These are phyloP conservation scores for Epicoccum sorghinum DNA, from an alignment of 2,329 filamentous ascomycete genomes.

Conservation along the genomic window DNA sequence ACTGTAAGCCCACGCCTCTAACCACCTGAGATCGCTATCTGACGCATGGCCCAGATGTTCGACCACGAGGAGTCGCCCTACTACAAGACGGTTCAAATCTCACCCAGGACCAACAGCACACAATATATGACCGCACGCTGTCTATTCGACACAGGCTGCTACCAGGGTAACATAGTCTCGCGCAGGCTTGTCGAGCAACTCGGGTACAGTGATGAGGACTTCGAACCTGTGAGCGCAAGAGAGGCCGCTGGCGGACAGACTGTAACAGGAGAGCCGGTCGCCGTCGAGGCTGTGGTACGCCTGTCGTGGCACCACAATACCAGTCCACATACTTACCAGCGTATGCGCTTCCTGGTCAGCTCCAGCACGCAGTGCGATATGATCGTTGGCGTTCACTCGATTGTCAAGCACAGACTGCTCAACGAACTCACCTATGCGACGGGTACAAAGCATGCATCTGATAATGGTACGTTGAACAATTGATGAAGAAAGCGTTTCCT, in stretches of 20 bases:
- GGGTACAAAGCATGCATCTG: too few relatives aligned
- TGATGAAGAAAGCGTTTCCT: too few relatives aligned
- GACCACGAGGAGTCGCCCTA: neutral
- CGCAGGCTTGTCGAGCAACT: neutral
- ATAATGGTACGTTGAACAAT: too few relatives aligned
- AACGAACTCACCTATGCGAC: too few relatives aligned
- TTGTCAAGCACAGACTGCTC: neutral
- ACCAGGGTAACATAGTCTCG: neutral
- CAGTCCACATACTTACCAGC: neutral
- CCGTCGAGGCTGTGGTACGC: neutral
- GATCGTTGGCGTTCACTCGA: constrained; percentile 1
- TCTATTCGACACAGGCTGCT: constrained; percentile 4
- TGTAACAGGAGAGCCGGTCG: neutral
- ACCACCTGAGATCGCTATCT: neutral
- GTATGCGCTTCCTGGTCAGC: neutral
- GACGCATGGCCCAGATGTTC: neutral
- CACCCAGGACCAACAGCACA: neutral
- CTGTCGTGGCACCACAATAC: constrained; percentile 5
- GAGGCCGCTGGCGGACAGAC: neutral
- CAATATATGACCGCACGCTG: neutral
- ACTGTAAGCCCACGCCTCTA: neutral
- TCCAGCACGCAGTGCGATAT: neutral
- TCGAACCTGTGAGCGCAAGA: neutral
- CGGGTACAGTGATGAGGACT: neutral
- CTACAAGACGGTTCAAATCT: neutral